phyloP scores from a whole-genome alignment of 768 basidiomycete species.

The Podaxis carcinomalis region DNA sequence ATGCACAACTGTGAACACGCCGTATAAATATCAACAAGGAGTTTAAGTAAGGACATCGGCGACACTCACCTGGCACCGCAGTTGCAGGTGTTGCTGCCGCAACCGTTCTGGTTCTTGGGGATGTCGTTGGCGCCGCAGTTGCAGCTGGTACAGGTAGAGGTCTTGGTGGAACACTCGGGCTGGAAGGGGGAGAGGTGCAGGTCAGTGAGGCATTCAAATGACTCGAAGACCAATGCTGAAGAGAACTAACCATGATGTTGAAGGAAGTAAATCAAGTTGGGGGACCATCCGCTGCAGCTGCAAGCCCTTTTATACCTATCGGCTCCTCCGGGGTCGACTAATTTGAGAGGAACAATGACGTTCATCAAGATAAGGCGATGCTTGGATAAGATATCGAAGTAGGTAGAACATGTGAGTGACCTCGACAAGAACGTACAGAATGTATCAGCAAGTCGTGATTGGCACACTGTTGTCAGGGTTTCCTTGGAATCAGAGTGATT shows the following conservation, averaged over 20 bases:
- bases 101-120: constrained; percentile 28
- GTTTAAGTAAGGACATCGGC: neutral
- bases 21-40: neutral
- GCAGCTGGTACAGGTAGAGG: constrained; percentile 12
- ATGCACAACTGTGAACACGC: constrained; percentile 22
- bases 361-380: neutral
- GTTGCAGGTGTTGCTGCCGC: constrained; percentile 17
- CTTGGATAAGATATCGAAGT: neutral
- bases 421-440: neutral
- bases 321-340: neutral
- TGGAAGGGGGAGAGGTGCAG: neutral
- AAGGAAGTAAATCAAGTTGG: neutral
- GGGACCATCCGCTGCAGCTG: neutral
- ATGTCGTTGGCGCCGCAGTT: constrained; percentile 25
- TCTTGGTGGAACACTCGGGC: constrained; percentile 19
- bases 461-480: neutral
- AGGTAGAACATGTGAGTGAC: neutral
- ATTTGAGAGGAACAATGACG: neutral
- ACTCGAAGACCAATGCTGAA: neutral
- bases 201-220: neutral
- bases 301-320: neutral
- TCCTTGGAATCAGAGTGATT: neutral
- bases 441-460: neutral
- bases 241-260: neutral
- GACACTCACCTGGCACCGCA: constrained; percentile 6